These are phyloP conservation scores for Backusella westeae DNA, from an alignment of 192 early-diverging fungal species.

Conservation along the genomic window DNA sequence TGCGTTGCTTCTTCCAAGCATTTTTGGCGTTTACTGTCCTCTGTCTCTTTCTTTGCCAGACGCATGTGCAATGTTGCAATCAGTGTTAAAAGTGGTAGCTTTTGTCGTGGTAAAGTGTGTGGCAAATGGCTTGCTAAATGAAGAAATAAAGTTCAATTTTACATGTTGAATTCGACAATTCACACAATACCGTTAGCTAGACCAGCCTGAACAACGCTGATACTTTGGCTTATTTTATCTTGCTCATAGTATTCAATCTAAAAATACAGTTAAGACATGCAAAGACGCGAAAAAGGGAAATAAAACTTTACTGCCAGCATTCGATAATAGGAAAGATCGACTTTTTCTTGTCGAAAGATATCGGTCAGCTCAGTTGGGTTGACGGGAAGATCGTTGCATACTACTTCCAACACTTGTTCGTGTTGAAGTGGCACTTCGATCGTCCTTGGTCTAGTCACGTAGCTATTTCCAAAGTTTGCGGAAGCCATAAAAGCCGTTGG, in stretches of 20 bases:
- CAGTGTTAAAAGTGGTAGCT: conserved; percentile 69
- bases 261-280: neutral
- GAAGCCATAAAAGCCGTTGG: conserved; percentile 9
- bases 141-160: neutral
- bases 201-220: conserved; percentile 55
- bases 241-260: conserved; percentile 76
- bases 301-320: conserved; percentile 29
- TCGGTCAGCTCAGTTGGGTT: conserved; percentile 36
- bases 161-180: neutral
- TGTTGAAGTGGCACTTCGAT: conserved; percentile 43
- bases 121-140: conserved; percentile 14
- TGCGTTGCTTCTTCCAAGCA: conserved; percentile 69
- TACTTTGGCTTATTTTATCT: conserved; percentile 54
- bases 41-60: conserved; percentile 46
- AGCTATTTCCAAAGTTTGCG: conserved; percentile 17
- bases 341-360: conserved; percentile 35
- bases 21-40: conserved; percentile 45
- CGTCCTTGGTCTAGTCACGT: conserved; percentile 28
- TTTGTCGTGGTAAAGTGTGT: conserved; percentile 44
- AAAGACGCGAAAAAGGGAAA: too few species aligned
- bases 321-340: conserved; percentile 33
- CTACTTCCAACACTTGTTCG: conserved; percentile 41
- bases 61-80: conserved; percentile 78
- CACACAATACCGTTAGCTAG: conserved; percentile 40
- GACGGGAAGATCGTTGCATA: conserved; percentile 34